phyloP scores from a whole-genome alignment of 371 early-diverging fungal genomes.

The Cokeromyces recurvatus region DNA sequence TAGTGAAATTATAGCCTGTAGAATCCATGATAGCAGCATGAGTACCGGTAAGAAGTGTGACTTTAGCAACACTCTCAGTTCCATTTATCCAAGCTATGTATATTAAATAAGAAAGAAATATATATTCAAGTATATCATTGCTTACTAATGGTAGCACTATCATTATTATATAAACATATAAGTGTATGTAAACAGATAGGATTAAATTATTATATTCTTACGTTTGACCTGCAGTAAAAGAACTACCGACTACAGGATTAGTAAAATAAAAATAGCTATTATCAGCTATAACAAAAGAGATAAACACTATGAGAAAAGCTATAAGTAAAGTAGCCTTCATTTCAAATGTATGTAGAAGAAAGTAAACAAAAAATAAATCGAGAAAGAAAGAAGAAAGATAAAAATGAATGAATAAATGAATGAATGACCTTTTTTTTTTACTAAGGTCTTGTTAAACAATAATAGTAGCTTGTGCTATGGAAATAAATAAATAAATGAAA shows the following conservation, averaged over 20 bases:
- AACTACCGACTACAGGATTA: slow-evolving; percentile 17
- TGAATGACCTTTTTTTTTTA: too few species aligned
- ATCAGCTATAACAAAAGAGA: slow-evolving; percentile 15
- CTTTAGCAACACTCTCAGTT: slow-evolving; percentile 8
- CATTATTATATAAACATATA: background rate
- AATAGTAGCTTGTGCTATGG: too few species aligned
- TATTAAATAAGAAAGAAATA: too few species aligned
- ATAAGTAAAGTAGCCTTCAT: slow-evolving; percentile 4
- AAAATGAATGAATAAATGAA: too few species aligned
- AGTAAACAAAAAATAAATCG: slow-evolving; percentile 1
- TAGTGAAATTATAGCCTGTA: slow-evolving; percentile 6
- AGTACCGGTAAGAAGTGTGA: slow-evolving; percentile 17
- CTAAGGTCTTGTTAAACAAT: too few species aligned
- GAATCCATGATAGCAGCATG: slow-evolving; percentile 11
- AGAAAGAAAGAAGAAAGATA: background rate
- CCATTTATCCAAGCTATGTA: slow-evolving; percentile 25
- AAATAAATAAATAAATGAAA: too few species aligned
- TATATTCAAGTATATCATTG: background rate
- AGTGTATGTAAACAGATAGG: background rate
- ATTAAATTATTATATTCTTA: slow-evolving; percentile 9
- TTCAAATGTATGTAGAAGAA: too few species aligned
- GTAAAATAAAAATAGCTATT: slow-evolving; percentile 23
- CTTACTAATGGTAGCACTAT: slow-evolving; percentile 14
- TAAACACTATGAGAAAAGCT: slow-evolving; percentile 5
- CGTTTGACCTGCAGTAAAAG: slow-evolving; percentile 17